Conservation (phyloP, 495 filamentous ascomycete genomes). For the Aspergillus bertholletiae region DNA sequence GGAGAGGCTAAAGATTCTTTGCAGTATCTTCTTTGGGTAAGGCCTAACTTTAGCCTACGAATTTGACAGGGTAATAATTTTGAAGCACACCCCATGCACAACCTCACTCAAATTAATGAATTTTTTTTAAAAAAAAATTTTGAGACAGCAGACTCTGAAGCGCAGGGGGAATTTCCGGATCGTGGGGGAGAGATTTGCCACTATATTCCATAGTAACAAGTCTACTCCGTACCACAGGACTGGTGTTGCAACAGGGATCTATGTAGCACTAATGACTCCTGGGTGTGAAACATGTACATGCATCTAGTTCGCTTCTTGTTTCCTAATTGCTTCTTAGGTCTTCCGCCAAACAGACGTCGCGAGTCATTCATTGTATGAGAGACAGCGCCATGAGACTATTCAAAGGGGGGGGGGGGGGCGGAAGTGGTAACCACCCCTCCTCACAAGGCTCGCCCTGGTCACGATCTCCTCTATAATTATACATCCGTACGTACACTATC, state of each 20-base stretch:
- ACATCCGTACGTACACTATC: neutral
- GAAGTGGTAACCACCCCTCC: neutral
- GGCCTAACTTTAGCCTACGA: slow-evolving; percentile 12
- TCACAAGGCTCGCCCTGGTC: slow-evolving; percentile 1
- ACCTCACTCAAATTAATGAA: too few relatives aligned
- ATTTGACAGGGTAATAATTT: slow-evolving; percentile 9
- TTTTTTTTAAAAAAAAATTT: too few relatives aligned
- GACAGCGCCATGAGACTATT: slow-evolving; percentile 6
- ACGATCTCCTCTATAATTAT: neutral
- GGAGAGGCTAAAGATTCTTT: neutral
- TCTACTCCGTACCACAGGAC: slow-evolving; percentile 13
- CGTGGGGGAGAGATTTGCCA: slow-evolving; percentile 25
- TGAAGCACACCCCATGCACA: slow-evolving; percentile 6
- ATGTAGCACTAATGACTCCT: slow-evolving; percentile 1
- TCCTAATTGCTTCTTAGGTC: slow-evolving; percentile 2
- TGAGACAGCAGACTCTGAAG: slow-evolving; percentile 5
- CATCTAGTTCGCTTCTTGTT: slow-evolving; percentile 3
- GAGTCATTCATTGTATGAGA: slow-evolving; percentile 12
- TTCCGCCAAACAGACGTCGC: neutral
- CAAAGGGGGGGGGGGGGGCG: neutral
- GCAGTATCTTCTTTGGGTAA: slow-evolving; percentile 17
- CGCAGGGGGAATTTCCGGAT: slow-evolving; percentile 18
- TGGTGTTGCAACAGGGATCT: slow-evolving; percentile 18
- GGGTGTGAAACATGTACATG: slow-evolving; percentile 11
- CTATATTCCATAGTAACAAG: slow-evolving; percentile 14